Base-by-base conservation (phyloP, 1,284 basidiomycete species). In the Laetiporus sulphureus region DNA sequence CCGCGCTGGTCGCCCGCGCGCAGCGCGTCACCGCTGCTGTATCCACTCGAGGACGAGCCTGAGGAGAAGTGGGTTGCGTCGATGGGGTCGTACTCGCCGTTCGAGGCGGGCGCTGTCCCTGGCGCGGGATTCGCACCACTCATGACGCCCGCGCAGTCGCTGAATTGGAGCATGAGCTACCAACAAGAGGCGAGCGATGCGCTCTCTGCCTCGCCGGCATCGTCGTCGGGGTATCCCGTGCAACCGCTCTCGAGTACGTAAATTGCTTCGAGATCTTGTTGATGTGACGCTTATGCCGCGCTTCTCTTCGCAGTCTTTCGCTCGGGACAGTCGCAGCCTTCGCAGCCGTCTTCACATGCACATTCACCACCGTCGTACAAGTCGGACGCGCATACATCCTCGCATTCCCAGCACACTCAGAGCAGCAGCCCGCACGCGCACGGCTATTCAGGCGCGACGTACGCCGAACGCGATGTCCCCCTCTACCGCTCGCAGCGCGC, bases 81-180 rank as follows among this genome's bases (percentile, higher is more conserved):
- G 43, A 32, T 50, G 20, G 50, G 45, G 13, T 21, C 11, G 4
- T 49, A 50, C 36, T n/a, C 38, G 16, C n/a, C 37, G 3, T 36
- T 33, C 6, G 34, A 33, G 40, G 23, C 35, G 16, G 41, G 43
- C 18, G 27, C 27, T 43, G 32, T 34, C 13, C 32, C 31, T 18
- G 47, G 46, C 25, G 42, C 44, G 4, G 42, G 38, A 21, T 57
- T 57, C 42, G 45, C 47, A 36, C 40, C 52, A 11, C 47, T 55
- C 45, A 50, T 54, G 50, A 57, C 55, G 10, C 55, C 55, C 35
- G 55, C 55, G 32, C 53, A 57, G 36, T 48, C 47, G 3, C 41
- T 57, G 12, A 38, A 44, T 8, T 57, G 55, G 55, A 45, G 43
- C 32, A 36, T 52, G 40, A 44, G 47, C 27, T 48, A 41, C 20